Evolutionary conservation across 2,329 filamentous ascomycete species (phyloP), one percentile per base, ranked within the genome.

Genomic region (Cytospora schulzeri): DNA sequence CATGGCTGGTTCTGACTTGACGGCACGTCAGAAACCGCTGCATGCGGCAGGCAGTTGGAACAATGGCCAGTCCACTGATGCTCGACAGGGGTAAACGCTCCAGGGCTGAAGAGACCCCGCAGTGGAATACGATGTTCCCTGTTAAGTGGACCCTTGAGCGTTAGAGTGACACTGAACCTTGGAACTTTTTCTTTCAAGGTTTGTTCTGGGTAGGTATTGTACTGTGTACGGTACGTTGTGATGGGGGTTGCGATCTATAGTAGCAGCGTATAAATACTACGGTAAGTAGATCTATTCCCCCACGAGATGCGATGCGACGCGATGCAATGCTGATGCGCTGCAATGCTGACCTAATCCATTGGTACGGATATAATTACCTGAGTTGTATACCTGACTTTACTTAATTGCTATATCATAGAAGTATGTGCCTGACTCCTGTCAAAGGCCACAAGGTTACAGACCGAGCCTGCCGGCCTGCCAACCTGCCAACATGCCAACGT

Each of bases 241-340:
- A 41, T 41, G 38, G 38, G n/a, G 38, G 15, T n/a, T n/a, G 38
- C 38, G 38, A 19, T 17, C 19, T 17, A 41, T 41, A 41, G 19
- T 41, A 2, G 19, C n/a, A n/a, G n/a, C n/a, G n/a, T n/a, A n/a
- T n/a, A n/a, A n/a, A n/a, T n/a, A n/a, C n/a, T n/a, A n/a, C n/a
- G n/a, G n/a, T n/a, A n/a, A n/a, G 38, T 41, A 41, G 19, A n/a
- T n/a, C n/a, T n/a, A n/a, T n/a, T n/a, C 38, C 45, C 76, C 78
- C 57, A 73, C 9, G 45, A 12, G 41, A 48, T 22, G 41, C 41
- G 19, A 48, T 48, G 41, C 41, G 19, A 48, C 22, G 41, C 41
- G 19, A 45, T 45, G 41, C 41, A 4, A 22, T 45, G 35, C 35
- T 17, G 8, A 41, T 41, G 38, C 38, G 35, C 15, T 38, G 35